A percentile compares a stretch with the other conserved stretches of the same genome.
Evolutionary conservation across 2,329 filamentous ascomycete genomes (phyloP).

Genomic region (Trichothecium sympodiale): DNA sequence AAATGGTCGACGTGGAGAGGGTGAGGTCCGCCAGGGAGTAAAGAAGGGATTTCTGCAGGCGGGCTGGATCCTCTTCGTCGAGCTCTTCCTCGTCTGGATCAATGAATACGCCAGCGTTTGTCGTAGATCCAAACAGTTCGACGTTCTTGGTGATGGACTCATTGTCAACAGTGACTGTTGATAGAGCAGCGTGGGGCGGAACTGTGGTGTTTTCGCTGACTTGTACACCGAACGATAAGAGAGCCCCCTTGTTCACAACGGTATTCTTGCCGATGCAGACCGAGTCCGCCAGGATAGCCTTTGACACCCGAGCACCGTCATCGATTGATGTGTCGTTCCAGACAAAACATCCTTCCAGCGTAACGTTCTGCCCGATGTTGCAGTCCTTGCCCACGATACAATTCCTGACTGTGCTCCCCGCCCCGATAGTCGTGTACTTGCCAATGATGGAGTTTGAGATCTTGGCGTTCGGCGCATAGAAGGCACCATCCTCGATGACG

Average conservation of each 20-base stretch:
- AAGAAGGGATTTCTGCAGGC: conserved; percentile 43
- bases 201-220: conserved; percentile 52
- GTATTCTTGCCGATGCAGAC: conserved; percentile 61
- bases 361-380: conserved; percentile 75
- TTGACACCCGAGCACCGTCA: conserved; percentile 59
- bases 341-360: conserved; percentile 68
- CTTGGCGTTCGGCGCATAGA: conserved; percentile 59
- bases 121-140: conserved; percentile 33
- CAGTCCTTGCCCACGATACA: conserved; percentile 78
- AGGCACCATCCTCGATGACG: conserved; percentile 70
- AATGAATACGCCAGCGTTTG: conserved; percentile 37
- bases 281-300: conserved; percentile 66
- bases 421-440: conserved; percentile 62
- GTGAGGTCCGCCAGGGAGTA: conserved; percentile 42
- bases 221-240: conserved; percentile 69
- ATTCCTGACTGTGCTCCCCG: conserved; percentile 57
- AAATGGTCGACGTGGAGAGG: conserved; percentile 44
- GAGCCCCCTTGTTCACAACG: conserved; percentile 57
- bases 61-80: conserved; percentile 37
- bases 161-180: conserved; percentile 22
- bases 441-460: conserved; percentile 68
- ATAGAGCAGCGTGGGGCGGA: conserved; percentile 21
- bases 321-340: conserved; percentile 78
- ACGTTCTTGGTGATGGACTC: conserved; percentile 27
- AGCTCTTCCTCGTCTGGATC: conserved; percentile 37